These are phyloP conservation scores for Cutaneotrichosporon curvatum DNA, from an alignment of 1,284 basidiomycete genomes.

Conservation along the genomic window DNA sequence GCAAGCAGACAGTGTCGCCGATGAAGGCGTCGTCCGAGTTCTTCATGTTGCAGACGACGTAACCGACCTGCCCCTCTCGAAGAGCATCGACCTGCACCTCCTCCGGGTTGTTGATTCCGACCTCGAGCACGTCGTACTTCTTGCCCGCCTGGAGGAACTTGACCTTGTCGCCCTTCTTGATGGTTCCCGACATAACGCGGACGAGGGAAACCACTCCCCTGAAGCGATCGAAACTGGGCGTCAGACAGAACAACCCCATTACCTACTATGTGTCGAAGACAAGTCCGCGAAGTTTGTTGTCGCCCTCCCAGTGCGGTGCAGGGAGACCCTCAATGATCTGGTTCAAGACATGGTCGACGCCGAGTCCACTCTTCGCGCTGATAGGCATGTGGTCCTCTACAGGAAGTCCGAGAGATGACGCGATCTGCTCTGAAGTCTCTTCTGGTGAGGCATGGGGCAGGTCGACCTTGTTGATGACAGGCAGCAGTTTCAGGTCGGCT, in stretches of 20 bases:
- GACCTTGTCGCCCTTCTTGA: constrained; percentile 78
- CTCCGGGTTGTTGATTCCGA: constrained; percentile 89
- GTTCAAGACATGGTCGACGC: constrained; percentile 62
- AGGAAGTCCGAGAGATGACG: constrained; percentile 70
- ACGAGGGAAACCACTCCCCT: constrained; percentile 92
- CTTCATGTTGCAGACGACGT: constrained; percentile 88
- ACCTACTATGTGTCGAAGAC: constrained; percentile 86
- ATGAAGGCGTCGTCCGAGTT: constrained; percentile 69
- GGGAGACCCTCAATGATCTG: constrained; percentile 79
- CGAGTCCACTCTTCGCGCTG: constrained; percentile 87
- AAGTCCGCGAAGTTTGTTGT: constrained; percentile 68
- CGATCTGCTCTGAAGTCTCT: constrained; percentile 69
- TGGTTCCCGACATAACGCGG: constrained; percentile 57
- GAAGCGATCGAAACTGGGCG: constrained; percentile 81
- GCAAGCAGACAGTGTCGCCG: constrained; percentile 83
- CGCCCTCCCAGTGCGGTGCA: constrained; percentile 52
- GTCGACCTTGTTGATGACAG: constrained; percentile 95
- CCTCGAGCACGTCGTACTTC: constrained; percentile 83
- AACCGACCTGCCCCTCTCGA: constrained; percentile 80
- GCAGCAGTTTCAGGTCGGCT: constrained; percentile 75
- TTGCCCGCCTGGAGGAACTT: constrained; percentile 77
- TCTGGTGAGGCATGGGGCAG: constrained; percentile 77
- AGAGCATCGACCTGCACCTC: constrained; percentile 65
- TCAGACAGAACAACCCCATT: neutral
- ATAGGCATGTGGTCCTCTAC: constrained; percentile 66